Percentiles rank a stretch among this genome's conserved stretches.
Evolutionary conservation across 75 land plant species (phyloP).

Genomic region (Sequoia sempervirens): DNA sequence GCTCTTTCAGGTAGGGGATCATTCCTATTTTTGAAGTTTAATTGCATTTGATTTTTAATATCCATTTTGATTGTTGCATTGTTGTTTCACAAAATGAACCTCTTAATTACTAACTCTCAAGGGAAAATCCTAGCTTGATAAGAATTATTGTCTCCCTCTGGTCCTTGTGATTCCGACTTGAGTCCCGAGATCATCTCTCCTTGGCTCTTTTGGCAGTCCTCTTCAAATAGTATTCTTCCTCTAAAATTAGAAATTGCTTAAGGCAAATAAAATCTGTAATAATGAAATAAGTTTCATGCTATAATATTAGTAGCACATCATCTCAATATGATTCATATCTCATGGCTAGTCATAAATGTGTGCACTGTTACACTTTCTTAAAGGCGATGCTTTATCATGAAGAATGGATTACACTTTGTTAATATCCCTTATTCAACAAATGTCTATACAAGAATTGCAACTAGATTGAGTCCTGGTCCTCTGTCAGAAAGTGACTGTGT

Average conservation of each 20-base stretch:
- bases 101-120: neutral
- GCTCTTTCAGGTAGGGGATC: constrained; percentile 43
- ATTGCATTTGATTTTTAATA: neutral
- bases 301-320: no score
- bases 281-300: no score
- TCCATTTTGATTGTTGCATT: neutral
- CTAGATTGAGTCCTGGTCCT: no score
- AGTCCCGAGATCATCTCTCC: neutral
- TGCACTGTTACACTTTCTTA: no score
- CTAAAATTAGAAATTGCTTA: neutral
- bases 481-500: no score
- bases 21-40: neutral
- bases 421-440: no score
- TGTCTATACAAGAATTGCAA: no score
- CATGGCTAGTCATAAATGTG: no score
- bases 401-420: no score
- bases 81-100: neutral
- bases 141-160: neutral
- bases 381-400: no score
- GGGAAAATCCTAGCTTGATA: neutral
- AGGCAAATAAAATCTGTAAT: no score
- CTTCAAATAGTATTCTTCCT: neutral
- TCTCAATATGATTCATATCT: no score
- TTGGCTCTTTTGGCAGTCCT: neutral
- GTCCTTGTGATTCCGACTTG: neutral